Conservation (phyloP, 176 grass and related monocot genomes). For the Zea mays region Zm-B73-REFERENCE-NAM-5.0 NC_050103.1:127774501-127775000, state of each 20-base stretch:
- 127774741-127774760: slow-evolving; percentile 87
- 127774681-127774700: neutral
- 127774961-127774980: too few relatives aligned
- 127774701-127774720: slow-evolving; percentile 81
- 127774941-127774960: slow-evolving; percentile 30
- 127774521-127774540: too few relatives aligned
- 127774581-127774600: slow-evolving; percentile 16
- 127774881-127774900: slow-evolving; percentile 98
- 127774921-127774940: slow-evolving; percentile 80
- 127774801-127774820: slow-evolving; percentile 81
- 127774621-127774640: neutral
- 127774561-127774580: slow-evolving; percentile 34
- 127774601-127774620: slow-evolving; percentile 34
- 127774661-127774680: too few relatives aligned
- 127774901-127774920: slow-evolving; percentile 89
- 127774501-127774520: too few relatives aligned
- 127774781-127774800: slow-evolving; percentile 96
- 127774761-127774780: slow-evolving; percentile 77
- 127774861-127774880: slow-evolving; percentile 92
- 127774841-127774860: slow-evolving; percentile 88
- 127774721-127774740: slow-evolving; percentile 74
- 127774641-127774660: too few relatives aligned
- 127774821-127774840: slow-evolving; percentile 89
- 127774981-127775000: too few relatives aligned
- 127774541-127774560: slow-evolving; percentile 37